phyloP scores from a whole-genome alignment of 2,329 filamentous ascomycete genomes.

The Elsinoe batatas region DNA sequence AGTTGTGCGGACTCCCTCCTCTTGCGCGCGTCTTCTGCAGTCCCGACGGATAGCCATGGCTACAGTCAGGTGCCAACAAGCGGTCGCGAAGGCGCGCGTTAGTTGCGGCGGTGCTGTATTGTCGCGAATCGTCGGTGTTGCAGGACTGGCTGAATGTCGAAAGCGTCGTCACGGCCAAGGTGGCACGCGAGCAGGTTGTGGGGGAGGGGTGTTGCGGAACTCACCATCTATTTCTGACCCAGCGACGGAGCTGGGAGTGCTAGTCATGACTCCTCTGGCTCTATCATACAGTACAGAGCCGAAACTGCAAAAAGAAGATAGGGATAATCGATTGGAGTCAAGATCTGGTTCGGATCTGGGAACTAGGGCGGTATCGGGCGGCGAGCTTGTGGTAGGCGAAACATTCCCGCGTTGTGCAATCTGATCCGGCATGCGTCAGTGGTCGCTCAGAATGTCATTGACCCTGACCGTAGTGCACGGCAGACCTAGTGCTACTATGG shows the following conservation, averaged over 20 bases:
- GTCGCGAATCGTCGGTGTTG: not conserved
- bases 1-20: no score
- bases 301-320: conserved; percentile 63
- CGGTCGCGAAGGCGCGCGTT: no score
- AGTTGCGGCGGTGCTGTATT: not conserved
- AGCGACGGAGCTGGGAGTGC: conserved; percentile 35
- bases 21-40: no score
- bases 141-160: not conserved
- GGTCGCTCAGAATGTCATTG: conserved; percentile 51
- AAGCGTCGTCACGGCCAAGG: not conserved
- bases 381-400: conserved; percentile 17
- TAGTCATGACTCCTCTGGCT: conserved; percentile 41
- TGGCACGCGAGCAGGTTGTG: conserved; percentile 2
- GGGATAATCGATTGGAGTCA: conserved; percentile 57
- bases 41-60: no score
- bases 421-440: conserved; percentile 48
- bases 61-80: no score
- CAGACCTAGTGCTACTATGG: not conserved
- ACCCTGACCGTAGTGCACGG: conserved; percentile 43
- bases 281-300: conserved; percentile 48
- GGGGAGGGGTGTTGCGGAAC: conserved; percentile 5
- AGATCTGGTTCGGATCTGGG: conserved; percentile 23
- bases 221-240: conserved; percentile 38
- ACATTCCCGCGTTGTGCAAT: conserved; percentile 18
- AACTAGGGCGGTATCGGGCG: conserved; percentile 39